Percentiles rank a stretch among this genome's conserved stretches.
phyloP scores from a whole-genome alignment of 2,329 filamentous ascomycete species.

The Apiospora malaysiana region DNA sequence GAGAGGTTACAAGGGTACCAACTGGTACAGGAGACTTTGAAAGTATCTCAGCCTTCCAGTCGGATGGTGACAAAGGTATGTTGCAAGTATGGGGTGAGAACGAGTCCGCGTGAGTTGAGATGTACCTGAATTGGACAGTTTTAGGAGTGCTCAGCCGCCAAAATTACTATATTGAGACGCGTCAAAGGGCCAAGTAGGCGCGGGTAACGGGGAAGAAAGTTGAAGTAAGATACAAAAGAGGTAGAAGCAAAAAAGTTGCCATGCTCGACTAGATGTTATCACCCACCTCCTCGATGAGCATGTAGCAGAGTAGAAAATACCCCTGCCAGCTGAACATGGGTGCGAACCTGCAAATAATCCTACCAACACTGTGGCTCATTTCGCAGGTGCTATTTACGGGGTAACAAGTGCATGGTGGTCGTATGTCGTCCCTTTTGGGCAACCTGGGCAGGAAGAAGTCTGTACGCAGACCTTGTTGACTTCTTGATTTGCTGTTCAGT shows the following conservation, averaged over 20 bases:
- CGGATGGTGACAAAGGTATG: constrained; percentile 25
- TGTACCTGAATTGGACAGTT: constrained; percentile 41
- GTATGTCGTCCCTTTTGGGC: constrained; percentile 5
- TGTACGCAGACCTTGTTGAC: background rate
- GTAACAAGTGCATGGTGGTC: background rate
- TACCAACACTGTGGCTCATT: constrained; percentile 17
- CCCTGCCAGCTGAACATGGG: constrained; percentile 16
- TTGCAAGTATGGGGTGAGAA: constrained; percentile 15
- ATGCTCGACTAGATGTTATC: constrained; percentile 21
- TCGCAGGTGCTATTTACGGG: constrained; percentile 18
- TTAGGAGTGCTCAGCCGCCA: constrained; percentile 41
- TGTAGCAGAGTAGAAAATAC: background rate
- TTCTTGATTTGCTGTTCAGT: background rate
- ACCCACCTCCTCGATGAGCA: background rate
- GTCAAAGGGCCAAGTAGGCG: constrained; percentile 37
- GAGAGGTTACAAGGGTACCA: constrained; percentile 36
- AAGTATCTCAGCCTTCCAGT: constrained; percentile 46
- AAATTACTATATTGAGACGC: constrained; percentile 49
- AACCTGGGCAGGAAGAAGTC: background rate
- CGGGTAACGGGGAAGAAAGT: constrained; percentile 34
- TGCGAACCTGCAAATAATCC: constrained; percentile 12
- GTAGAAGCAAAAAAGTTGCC: constrained; percentile 29
- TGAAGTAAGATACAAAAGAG: constrained; percentile 31
- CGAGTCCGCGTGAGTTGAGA: constrained; percentile 44
- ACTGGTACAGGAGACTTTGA: constrained; percentile 39